These are phyloP conservation scores for Plantago lanceolata DNA, from an alignment of 305 asterid genomes.

Conservation along the genomic window DNA sequence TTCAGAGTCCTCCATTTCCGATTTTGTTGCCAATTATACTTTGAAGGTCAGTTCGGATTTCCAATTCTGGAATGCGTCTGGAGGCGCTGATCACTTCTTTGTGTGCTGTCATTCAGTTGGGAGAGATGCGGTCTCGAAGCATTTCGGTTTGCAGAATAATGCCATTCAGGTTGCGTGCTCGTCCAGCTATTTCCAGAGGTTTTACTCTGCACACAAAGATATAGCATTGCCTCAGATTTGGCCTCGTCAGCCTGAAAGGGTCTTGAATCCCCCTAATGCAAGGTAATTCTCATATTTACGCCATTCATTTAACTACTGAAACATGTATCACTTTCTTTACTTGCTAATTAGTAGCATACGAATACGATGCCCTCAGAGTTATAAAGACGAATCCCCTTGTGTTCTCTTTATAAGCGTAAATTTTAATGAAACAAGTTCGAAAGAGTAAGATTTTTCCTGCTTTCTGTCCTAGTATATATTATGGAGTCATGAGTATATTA, in stretches of 20 bases:
- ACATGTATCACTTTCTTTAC: no score
- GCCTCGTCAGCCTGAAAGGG: conserved; percentile 43
- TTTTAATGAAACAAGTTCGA: neutral
- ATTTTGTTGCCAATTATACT: conserved; percentile 53
- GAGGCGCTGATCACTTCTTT: conserved; percentile 75
- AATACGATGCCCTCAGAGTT: no score
- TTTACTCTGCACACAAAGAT: conserved; percentile 62
- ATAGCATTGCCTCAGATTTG: conserved; percentile 70
- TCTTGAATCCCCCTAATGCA: conserved; percentile 39
- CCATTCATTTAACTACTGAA: neutral
- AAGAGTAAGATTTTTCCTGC: neutral
- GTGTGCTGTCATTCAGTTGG: conserved; percentile 67
- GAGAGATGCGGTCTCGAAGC: conserved; percentile 56
- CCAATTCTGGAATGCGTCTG: conserved; percentile 60
- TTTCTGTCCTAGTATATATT: no score
- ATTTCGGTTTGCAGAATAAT: conserved; percentile 41
- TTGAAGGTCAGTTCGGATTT: conserved; percentile 41
- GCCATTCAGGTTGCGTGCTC: conserved; percentile 69
- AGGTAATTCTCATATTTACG: conserved; percentile 29
- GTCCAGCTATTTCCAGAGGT: conserved; percentile 74
- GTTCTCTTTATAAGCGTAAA: neutral
- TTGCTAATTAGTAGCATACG: no score
- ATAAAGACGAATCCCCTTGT: no score
- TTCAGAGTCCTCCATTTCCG: conserved; percentile 45
- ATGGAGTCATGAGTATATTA: neutral